These are phyloP conservation scores for Dothiorella sarmentorum DNA, from an alignment of 2,329 filamentous ascomycete species.

Conservation along the genomic window DNA sequence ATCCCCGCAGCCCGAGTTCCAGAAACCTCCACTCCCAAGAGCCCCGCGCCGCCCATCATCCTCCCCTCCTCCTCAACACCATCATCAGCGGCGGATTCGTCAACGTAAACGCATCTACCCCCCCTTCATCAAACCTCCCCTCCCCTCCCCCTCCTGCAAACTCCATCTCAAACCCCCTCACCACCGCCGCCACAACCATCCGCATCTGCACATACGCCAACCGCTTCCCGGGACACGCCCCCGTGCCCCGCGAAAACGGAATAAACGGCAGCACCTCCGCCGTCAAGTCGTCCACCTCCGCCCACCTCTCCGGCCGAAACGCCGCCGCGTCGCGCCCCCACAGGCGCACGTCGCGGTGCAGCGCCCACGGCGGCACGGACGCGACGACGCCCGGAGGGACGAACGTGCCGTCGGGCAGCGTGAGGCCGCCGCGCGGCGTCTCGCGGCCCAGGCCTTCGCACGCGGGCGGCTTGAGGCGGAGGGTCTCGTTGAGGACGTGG, in stretches of 20 bases:
- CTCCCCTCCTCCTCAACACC: conserved; percentile 20
- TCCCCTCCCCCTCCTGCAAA: conserved; percentile 24
- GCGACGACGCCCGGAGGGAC: conserved; percentile 32
- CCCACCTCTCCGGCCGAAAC: conserved; percentile 12
- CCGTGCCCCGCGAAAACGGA: conserved; percentile 7
- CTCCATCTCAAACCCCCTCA: conserved; percentile 23
- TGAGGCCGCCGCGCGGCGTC: conserved; percentile 38
- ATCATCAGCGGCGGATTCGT: conserved; percentile 29
- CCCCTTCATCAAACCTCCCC: conserved; percentile 20
- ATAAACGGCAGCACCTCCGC: background rate
- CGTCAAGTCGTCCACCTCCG: background rate
- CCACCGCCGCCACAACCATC: conserved; percentile 22
- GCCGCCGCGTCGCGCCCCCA: background rate
- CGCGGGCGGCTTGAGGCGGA: conserved; percentile 43
- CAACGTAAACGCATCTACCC: conserved; percentile 20
- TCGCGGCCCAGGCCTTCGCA: conserved; percentile 31
- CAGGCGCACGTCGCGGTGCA: conserved; percentile 18
- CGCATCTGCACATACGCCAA: conserved; percentile 24
- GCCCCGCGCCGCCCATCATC: no score
- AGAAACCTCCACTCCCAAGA: no score
- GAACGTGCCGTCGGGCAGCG: conserved; percentile 29
- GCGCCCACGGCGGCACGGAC: conserved; percentile 22
- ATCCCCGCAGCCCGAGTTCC: no score
- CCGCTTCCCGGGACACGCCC: conserved; percentile 21
- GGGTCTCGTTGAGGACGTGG: conserved; percentile 41